Percentiles rank a stretch among this genome's conserved stretches.
phyloP scores from a whole-genome alignment of 2,329 filamentous ascomycete genomes.

The Xylariaceae sp. region DNA sequence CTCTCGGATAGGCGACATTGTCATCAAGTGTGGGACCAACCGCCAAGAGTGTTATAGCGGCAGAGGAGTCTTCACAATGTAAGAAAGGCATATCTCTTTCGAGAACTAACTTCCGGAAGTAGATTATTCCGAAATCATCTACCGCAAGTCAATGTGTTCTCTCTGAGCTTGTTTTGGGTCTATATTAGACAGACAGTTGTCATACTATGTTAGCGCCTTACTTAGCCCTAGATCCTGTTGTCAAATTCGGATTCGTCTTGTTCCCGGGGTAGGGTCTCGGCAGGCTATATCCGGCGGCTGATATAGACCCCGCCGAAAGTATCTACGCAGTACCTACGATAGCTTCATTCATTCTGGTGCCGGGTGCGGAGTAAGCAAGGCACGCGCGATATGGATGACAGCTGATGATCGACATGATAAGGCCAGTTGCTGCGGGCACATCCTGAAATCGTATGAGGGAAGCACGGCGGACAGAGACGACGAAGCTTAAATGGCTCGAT shows the following conservation, averaged over 20 bases:
- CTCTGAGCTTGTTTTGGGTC: background rate
- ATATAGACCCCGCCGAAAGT: background rate
- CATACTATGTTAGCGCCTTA: background rate
- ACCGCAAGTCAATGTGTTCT: background rate
- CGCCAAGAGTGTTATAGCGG: too few relatives aligned
- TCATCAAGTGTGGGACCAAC: background rate
- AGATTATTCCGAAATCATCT: background rate
- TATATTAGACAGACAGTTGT: background rate
- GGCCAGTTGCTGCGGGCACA: background rate
- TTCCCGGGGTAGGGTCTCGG: background rate
- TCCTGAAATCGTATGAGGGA: background rate
- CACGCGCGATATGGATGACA: background rate
- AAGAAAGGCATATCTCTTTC: too few relatives aligned
- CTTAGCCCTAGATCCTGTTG: background rate
- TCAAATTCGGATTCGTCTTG: background rate
- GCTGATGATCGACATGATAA: background rate
- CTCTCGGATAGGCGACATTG: background rate
- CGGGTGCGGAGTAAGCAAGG: too few relatives aligned
- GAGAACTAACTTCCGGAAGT: background rate
- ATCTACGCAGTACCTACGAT: too few relatives aligned
- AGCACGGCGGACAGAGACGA: background rate
- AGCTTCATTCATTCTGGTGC: too few relatives aligned
- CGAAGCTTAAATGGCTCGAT: background rate
- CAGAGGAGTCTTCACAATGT: too few relatives aligned
- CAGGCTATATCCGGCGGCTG: background rate